Evolutionary conservation across 345 rosid genomes (phyloP).

Genomic region (Erodium maritimum): DNA sequence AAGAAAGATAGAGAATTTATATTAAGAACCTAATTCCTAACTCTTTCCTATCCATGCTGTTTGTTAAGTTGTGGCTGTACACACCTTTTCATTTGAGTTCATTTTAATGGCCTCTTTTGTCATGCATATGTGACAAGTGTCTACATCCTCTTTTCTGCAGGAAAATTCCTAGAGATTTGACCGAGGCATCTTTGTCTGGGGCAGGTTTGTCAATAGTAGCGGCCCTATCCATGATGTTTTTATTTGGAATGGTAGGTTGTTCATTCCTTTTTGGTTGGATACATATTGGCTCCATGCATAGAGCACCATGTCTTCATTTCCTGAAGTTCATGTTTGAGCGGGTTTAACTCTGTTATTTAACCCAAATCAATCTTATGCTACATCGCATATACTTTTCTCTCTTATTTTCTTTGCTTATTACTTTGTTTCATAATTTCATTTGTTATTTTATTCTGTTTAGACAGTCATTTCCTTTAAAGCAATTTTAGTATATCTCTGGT

Average conservation of each 20-base stretch:
- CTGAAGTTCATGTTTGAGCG: background rate
- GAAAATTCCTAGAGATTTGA: slow-evolving; percentile 98
- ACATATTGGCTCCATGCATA: background rate
- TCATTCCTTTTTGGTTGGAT: background rate
- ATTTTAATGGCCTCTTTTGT: background rate
- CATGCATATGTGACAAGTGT: no score
- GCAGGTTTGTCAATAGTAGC: slow-evolving; percentile 90
- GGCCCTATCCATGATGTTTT: slow-evolving; percentile 72
- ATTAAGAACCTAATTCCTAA: background rate
- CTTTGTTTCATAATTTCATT: background rate
- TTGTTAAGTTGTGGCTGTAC: background rate
- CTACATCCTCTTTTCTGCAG: slow-evolving; percentile 28
- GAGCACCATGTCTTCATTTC: background rate
- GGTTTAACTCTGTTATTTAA: background rate
- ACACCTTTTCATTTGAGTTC: background rate
- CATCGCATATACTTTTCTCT: no score
- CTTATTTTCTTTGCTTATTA: background rate
- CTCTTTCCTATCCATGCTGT: background rate
- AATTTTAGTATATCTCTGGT: background rate
- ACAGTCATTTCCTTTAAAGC: background rate
- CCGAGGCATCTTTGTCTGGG: slow-evolving; percentile 92
- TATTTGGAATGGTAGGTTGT: slow-evolving; percentile 89
- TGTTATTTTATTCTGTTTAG: no score
- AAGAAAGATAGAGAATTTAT: background rate
- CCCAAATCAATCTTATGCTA: background rate